These are phyloP conservation scores for Trichoderma lentiforme DNA, from an alignment of 2,329 filamentous ascomycete species.

Conservation along the genomic window DNA sequence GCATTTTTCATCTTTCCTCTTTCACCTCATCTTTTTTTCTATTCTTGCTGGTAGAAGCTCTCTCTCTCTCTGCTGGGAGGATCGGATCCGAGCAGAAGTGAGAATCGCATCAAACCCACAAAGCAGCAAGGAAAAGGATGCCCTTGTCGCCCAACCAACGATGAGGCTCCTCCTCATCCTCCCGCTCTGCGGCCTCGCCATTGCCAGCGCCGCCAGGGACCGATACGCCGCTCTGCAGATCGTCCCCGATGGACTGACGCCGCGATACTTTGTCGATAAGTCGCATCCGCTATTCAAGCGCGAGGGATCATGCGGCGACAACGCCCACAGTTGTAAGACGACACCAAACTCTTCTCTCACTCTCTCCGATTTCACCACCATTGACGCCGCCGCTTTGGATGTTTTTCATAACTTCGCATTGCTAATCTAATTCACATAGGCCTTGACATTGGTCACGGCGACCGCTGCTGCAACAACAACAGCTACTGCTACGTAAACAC, in stretches of 20 bases:
- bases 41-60: background rate
- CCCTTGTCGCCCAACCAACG: background rate
- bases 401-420: background rate
- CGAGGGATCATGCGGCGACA: conserved; percentile 27
- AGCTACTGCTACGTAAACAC: conserved; percentile 45
- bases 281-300: conserved; percentile 30
- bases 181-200: background rate
- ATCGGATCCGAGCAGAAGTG: background rate
- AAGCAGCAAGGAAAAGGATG: background rate
- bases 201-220: conserved; percentile 13
- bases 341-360: background rate
- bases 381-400: too few relatives aligned
- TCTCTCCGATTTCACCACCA: background rate
- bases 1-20: background rate
- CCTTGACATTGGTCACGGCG: conserved; percentile 38
- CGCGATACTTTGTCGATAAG: conserved; percentile 31
- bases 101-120: background rate
- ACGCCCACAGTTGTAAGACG: conserved; percentile 34
- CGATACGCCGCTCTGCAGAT: conserved; percentile 24
- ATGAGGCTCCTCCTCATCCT: conserved; percentile 15
- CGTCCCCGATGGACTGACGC: conserved; percentile 29
- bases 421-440: conserved; percentile 30
- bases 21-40: background rate
- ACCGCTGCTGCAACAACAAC: conserved; percentile 42
- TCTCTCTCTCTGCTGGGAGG: background rate